phyloP scores from a whole-genome alignment of 345 rosid genomes.

The Iberis pinnata region DNA sequence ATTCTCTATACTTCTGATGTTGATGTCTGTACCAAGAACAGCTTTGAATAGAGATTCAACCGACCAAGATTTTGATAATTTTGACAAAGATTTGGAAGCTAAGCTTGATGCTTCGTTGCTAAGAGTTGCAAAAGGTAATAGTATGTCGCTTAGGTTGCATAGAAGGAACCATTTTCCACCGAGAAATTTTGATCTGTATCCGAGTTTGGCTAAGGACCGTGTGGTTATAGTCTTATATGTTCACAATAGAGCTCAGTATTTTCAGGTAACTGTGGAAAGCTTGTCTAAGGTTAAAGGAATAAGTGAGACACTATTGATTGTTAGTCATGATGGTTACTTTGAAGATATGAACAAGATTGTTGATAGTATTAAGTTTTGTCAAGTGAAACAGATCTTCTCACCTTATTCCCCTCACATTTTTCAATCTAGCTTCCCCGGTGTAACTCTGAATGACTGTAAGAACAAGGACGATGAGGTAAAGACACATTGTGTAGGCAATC shows the following conservation, averaged over 20 bases:
- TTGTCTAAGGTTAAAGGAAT: conserved; percentile 80
- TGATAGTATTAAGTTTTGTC: conserved; percentile 71
- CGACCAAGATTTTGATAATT: conserved; percentile 23
- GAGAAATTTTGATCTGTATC: conserved; percentile 59
- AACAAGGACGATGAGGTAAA: conserved; percentile 50
- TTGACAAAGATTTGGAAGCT: conserved; percentile 23
- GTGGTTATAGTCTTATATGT: conserved; percentile 79
- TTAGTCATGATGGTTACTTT: conserved; percentile 93
- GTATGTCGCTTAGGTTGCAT: conserved; percentile 52
- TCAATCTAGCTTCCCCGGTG: conserved; percentile 58
- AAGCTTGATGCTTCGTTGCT: conserved; percentile 26
- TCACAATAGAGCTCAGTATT: conserved; percentile 87
- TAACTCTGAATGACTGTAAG: conserved; percentile 55
- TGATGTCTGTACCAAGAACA: conserved; percentile 46
- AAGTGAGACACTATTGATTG: conserved; percentile 73
- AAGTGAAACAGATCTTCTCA: conserved; percentile 81
- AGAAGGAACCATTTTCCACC: conserved; percentile 57
- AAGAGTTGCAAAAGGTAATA: conserved; percentile 49
- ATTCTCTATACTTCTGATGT: conserved; percentile 40
- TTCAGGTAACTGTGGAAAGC: conserved; percentile 65
- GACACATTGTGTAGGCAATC: conserved; percentile 60
- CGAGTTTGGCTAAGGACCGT: conserved; percentile 56
- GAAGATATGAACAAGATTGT: conserved; percentile 81
- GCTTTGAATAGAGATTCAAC: conserved; percentile 28
- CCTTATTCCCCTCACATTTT: conserved; percentile 83